Evolutionary conservation across 75 land plant genomes (phyloP).

Genomic region (Picea sitchensis): DNA sequence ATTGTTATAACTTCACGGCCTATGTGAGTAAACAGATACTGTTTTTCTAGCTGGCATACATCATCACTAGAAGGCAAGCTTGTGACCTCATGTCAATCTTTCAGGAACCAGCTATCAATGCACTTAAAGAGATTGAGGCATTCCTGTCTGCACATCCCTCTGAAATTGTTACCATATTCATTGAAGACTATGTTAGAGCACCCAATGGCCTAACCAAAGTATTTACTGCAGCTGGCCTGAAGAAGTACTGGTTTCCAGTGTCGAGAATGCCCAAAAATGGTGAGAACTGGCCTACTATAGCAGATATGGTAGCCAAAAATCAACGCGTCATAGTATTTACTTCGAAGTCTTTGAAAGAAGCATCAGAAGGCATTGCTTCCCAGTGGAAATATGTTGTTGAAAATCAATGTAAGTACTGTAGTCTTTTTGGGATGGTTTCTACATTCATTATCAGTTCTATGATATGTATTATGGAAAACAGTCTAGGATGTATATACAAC

Average conservation of each 20-base stretch:
- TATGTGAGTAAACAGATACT: conserved; percentile 17
- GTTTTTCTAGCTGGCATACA: background rate
- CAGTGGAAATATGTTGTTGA: conserved; percentile 30
- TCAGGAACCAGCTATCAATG: conserved; percentile 27
- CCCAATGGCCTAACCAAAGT: conserved; percentile 21
- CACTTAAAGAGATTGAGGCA: conserved; percentile 20
- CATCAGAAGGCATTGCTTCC: conserved; percentile 31
- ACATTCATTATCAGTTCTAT: background rate
- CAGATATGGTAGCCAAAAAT: conserved; percentile 27
- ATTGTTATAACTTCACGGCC: conserved; percentile 34
- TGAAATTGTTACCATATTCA: conserved; percentile 26
- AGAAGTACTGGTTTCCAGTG: conserved; percentile 33
- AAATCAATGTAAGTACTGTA: conserved; percentile 25
- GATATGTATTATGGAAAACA: background rate
- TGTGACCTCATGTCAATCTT: background rate
- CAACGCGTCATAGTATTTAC: conserved; percentile 28
- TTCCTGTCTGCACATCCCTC: conserved; percentile 21
- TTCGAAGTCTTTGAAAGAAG: conserved; percentile 20
- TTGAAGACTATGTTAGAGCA: conserved; percentile 28
- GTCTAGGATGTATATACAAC: background rate
- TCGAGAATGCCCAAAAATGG: conserved; percentile 32
- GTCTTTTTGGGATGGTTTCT: background rate
- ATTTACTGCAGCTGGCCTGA: conserved; percentile 24
- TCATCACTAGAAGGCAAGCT: background rate
- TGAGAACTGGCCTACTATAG: conserved; percentile 26